Evolutionary conservation across 257 asterid species (phyloP).

Genomic region (Solanum peruvianum): DNA sequence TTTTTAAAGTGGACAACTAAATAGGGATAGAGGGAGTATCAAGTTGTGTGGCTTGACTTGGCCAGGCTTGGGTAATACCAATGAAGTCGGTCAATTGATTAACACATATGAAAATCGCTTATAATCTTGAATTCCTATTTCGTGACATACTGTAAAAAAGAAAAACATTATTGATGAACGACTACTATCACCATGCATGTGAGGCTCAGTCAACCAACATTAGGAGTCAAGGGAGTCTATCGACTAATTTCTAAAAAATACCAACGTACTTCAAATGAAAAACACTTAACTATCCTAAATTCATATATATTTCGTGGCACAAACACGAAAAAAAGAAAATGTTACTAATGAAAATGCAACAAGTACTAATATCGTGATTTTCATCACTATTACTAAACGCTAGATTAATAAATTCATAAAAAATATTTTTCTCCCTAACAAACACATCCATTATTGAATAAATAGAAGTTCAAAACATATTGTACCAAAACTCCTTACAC

Average conservation of each 20-base stretch:
- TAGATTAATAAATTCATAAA: background rate
- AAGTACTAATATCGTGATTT: background rate
- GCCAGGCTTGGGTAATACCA: background rate
- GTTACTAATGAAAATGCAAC: background rate
- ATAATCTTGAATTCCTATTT: background rate
- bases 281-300: background rate
- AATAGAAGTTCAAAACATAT: background rate
- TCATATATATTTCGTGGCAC: background rate
- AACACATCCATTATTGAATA: background rate
- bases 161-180: background rate
- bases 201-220: background rate
- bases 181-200: rapidly evolving
- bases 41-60: background rate
- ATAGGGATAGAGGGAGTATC: too few species aligned
- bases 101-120: background rate
- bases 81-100: background rate
- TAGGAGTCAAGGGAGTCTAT: rapidly evolving
- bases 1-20: too few species aligned
- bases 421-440: background rate
- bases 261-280: too few species aligned
- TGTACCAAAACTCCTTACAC: background rate
- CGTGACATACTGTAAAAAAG: background rate
- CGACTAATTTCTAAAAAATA: background rate
- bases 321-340: background rate
- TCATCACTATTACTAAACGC: background rate